Conservation (phyloP, 208 protist genomes). For the Naegleria lovaniensis region DNA sequence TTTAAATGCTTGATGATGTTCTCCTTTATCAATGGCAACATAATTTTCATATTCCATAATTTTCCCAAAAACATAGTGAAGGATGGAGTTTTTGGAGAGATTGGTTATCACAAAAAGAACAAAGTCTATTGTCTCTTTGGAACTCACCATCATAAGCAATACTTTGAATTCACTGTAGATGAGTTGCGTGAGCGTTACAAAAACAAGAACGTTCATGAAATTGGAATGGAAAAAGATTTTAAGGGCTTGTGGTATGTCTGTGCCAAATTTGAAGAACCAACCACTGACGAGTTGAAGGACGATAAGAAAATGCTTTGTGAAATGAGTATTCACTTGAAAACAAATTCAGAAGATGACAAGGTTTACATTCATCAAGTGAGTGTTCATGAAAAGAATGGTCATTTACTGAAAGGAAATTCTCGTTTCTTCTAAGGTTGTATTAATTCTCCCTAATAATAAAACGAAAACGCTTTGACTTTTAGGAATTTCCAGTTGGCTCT, state of each 20-base stretch:
- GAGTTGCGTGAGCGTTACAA: background rate
- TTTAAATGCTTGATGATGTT: too few relatives aligned
- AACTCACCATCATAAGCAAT: background rate
- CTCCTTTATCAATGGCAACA: too few relatives aligned
- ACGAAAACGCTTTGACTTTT: too few relatives aligned
- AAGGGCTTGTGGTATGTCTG: background rate
- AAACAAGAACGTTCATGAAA: background rate
- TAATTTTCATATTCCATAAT: too few relatives aligned
- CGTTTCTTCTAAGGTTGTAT: background rate
- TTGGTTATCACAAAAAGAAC: background rate
- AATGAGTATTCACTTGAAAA: background rate
- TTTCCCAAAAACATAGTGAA: too few relatives aligned
- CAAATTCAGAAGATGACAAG: background rate
- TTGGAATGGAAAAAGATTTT: background rate
- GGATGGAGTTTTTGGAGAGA: background rate
- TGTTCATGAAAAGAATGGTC: conserved; percentile 10
- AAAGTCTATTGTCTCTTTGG: background rate
- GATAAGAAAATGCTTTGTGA: conserved; percentile 2
- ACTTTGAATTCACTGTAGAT: background rate
- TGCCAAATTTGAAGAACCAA: background rate
- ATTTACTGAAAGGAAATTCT: background rate
- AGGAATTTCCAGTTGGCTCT: too few relatives aligned
- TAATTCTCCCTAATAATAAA: too few relatives aligned
- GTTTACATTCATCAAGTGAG: background rate
- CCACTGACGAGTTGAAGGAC: background rate